phyloP scores from a whole-genome alignment of 1,284 basidiomycete genomes.

The Puccinia hordei region DNA sequence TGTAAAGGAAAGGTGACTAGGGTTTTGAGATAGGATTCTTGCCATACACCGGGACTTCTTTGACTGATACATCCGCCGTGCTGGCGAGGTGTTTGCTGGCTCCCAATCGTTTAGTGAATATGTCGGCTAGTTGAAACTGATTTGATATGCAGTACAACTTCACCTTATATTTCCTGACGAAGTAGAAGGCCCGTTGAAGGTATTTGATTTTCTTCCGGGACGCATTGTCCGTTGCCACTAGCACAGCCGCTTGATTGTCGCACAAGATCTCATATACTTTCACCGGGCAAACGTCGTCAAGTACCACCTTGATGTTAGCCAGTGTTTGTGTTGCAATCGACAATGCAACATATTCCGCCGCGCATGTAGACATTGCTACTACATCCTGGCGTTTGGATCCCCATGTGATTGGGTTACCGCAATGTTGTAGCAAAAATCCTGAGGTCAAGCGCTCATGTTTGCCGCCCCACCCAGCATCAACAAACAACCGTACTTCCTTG shows the following conservation, averaged over 20 bases:
- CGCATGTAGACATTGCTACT: neutral
- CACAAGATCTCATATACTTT: neutral
- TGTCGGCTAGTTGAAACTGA: neutral
- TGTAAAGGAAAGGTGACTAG: no score
- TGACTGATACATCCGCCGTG: no score
- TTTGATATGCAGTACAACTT: neutral
- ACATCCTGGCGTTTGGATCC: conserved; percentile 1
- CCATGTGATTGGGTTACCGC: conserved; percentile 13
- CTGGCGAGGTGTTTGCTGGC: neutral
- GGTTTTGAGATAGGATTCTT: no score
- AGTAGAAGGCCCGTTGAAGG: no score
- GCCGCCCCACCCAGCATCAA: conserved; percentile 3
- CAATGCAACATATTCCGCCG: conserved; percentile 22
- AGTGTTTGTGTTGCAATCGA: no score
- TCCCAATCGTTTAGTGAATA: neutral
- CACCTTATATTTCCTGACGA: neutral
- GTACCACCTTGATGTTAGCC: no score
- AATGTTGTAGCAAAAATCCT: neutral
- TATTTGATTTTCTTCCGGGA: no score
- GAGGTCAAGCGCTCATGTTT: neutral
- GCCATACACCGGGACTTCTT: no score
- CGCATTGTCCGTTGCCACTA: neutral
- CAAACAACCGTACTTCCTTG: neutral
- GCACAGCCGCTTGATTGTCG: neutral
- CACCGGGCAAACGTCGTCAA: neutral